Evolutionary conservation across 257 asterid species (phyloP).

Genomic region (Solanum sejunctum): DNA sequence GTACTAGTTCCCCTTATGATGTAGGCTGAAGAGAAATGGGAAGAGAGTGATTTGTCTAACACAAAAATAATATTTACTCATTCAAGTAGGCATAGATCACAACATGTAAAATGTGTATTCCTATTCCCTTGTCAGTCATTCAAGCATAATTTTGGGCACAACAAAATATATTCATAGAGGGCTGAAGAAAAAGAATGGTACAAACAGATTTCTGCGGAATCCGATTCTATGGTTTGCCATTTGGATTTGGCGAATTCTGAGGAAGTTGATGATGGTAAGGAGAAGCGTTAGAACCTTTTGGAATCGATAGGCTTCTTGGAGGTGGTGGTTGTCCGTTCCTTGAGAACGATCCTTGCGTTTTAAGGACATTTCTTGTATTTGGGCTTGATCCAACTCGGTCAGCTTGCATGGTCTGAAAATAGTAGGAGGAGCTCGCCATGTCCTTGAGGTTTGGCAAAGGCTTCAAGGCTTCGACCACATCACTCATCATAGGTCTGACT

Average conservation of each 20-base stretch:
- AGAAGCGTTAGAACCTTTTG: slow-evolving; percentile 56
- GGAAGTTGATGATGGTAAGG: slow-evolving; percentile 49
- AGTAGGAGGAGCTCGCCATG: slow-evolving; percentile 88
- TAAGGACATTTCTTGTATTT: slow-evolving; percentile 26
- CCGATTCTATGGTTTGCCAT: slow-evolving; percentile 36
- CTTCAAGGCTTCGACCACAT: slow-evolving; percentile 69
- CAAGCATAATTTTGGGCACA: slow-evolving; percentile 4
- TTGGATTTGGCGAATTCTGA: slow-evolving; percentile 70
- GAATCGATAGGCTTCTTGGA: slow-evolving; percentile 58
- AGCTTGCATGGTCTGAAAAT: slow-evolving; percentile 62
- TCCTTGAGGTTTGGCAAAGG: slow-evolving; percentile 87
- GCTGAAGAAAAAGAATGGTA: slow-evolving; percentile 17
- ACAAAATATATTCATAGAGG: slow-evolving; percentile 12
- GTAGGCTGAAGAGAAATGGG: neutral
- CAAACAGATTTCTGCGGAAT: neutral
- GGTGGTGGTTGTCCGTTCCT: slow-evolving; percentile 49
- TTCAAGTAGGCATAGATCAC: slow-evolving; percentile 3
- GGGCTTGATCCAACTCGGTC: slow-evolving; percentile 57
- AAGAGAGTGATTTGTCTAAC: neutral
- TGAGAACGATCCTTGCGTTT: slow-evolving; percentile 35
- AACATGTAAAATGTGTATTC: slow-evolving; percentile 4
- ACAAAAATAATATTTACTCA: slow-evolving; percentile 5
- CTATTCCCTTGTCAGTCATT: slow-evolving; percentile 12
- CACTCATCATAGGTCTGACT: slow-evolving; percentile 82
- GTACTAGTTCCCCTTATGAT: neutral